Evolutionary conservation across 257 asterid genomes (phyloP).

Genomic region (Asclepias syriaca): DNA sequence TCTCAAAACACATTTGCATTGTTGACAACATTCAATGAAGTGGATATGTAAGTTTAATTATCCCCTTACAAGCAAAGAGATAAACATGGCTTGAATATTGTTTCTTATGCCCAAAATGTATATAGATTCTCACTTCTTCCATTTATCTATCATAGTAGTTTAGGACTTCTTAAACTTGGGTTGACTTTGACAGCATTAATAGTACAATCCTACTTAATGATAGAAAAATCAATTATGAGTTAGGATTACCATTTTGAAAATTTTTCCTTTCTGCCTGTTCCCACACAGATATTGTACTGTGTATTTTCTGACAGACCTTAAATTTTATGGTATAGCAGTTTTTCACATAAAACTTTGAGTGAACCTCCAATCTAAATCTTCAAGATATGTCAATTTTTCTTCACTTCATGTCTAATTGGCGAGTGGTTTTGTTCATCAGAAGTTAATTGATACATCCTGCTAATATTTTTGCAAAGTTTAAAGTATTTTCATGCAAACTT

Average conservation of each 20-base stretch:
- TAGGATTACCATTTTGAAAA: background rate
- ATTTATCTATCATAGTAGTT: background rate
- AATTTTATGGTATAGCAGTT: background rate
- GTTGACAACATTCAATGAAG: constrained; percentile 97
- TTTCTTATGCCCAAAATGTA: constrained; percentile 6
- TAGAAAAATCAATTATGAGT: background rate
- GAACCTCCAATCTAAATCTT: background rate
- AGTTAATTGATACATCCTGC: background rate
- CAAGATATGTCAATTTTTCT: background rate
- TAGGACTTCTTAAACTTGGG: background rate
- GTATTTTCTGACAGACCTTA: background rate
- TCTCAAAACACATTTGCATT: constrained; percentile 96
- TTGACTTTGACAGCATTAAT: background rate
- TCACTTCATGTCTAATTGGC: background rate
- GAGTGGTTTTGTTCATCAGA: background rate
- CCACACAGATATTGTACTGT: background rate
- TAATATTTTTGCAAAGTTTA: background rate
- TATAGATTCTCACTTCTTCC: background rate
- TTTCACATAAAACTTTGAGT: background rate
- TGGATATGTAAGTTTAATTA: constrained; percentile 71
- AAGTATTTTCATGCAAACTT: background rate
- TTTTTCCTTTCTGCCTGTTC: background rate
- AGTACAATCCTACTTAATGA: background rate
- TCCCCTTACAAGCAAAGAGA: background rate
- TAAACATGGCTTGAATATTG: background rate